A percentile compares a stretch with the other conserved stretches of the same genome.
Evolutionary conservation across 2,329 filamentous ascomycete genomes (phyloP).

Genomic region (Zalaria obscura): DNA sequence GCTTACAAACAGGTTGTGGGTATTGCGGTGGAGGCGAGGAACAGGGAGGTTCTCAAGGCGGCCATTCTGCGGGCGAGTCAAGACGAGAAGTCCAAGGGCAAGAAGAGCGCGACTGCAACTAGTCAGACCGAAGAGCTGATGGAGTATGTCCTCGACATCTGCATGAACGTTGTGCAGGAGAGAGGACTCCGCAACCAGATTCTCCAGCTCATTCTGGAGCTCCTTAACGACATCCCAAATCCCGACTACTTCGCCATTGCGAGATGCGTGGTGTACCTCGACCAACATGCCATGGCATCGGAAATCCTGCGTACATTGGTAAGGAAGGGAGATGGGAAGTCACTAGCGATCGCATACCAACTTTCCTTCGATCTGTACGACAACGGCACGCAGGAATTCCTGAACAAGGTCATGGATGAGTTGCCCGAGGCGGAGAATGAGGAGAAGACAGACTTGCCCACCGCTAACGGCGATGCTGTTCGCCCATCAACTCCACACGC

Average conservation of each 20-base stretch:
- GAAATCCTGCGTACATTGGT: slow-evolving; percentile 73
- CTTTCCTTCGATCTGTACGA: slow-evolving; percentile 97
- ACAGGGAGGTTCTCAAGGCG: slow-evolving; percentile 70
- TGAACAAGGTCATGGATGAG: slow-evolving; percentile 74
- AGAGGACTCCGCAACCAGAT: slow-evolving; percentile 73
- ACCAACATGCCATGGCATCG: slow-evolving; percentile 82
- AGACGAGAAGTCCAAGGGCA: slow-evolving; percentile 57
- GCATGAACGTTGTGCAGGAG: slow-evolving; percentile 96
- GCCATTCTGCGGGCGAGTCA: slow-evolving; percentile 83
- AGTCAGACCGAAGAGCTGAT: slow-evolving; percentile 78
- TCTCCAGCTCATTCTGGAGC: slow-evolving; percentile 76
- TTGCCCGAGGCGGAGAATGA: slow-evolving; percentile 45
- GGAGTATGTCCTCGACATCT: slow-evolving; percentile 91
- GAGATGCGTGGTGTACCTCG: slow-evolving; percentile 91
- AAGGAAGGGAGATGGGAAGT: slow-evolving; percentile 61
- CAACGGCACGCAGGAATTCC: slow-evolving; percentile 94
- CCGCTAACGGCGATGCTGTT: slow-evolving; percentile 23
- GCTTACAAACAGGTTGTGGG: slow-evolving; percentile 93
- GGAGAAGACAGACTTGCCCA: slow-evolving; percentile 24
- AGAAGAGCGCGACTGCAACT: slow-evolving; percentile 39
- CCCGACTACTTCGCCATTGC: slow-evolving; percentile 98
- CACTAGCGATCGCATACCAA: slow-evolving; percentile 81
- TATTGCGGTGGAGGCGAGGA: slow-evolving; percentile 89
- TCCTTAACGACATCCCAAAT: slow-evolving; percentile 82
- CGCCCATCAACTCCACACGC: slow-evolving; percentile 17